Conservation (phyloP, 2,329 filamentous ascomycete species). For the Fusarium sp. region DNA sequence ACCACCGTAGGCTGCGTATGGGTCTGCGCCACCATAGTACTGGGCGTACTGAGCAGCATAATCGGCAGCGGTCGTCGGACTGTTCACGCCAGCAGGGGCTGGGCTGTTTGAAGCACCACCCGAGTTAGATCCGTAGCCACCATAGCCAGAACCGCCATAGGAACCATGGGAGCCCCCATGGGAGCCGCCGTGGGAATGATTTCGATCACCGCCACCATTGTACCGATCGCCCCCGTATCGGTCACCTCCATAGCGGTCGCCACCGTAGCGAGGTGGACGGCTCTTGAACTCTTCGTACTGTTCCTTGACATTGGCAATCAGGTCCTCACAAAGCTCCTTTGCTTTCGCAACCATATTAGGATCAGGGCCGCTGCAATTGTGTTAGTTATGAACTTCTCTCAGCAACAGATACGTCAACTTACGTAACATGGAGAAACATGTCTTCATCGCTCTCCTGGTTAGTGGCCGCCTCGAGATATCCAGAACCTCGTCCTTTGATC, state of each 20-base stretch:
- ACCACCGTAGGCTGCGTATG: slow-evolving; percentile 91
- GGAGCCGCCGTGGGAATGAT: slow-evolving; percentile 48
- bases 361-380: slow-evolving; percentile 78
- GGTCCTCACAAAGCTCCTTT: slow-evolving; percentile 88
- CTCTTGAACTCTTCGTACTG: slow-evolving; percentile 94
- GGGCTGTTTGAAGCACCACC: slow-evolving; percentile 54
- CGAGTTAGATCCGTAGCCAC: slow-evolving; percentile 49
- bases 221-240: slow-evolving; percentile 62
- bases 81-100: slow-evolving; percentile 48
- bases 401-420: slow-evolving; percentile 52
- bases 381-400: slow-evolving; percentile 49
- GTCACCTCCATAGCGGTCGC: slow-evolving; percentile 51
- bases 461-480: slow-evolving; percentile 91
- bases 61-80: slow-evolving; percentile 59
- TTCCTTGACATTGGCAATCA: slow-evolving; percentile 86
- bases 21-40: slow-evolving; percentile 81
- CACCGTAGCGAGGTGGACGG: slow-evolving; percentile 73
- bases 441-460: slow-evolving; percentile 92
- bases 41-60: slow-evolving; percentile 87
- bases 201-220: slow-evolving; percentile 54
- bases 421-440: slow-evolving; percentile 98
- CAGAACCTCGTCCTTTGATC: slow-evolving; percentile 96
- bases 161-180: slow-evolving; percentile 45
- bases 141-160: slow-evolving; percentile 47
- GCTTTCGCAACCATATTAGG: slow-evolving; percentile 86